Conservation (phyloP, 129 eudicot species). For the Flaveria ramosissima region DNA sequence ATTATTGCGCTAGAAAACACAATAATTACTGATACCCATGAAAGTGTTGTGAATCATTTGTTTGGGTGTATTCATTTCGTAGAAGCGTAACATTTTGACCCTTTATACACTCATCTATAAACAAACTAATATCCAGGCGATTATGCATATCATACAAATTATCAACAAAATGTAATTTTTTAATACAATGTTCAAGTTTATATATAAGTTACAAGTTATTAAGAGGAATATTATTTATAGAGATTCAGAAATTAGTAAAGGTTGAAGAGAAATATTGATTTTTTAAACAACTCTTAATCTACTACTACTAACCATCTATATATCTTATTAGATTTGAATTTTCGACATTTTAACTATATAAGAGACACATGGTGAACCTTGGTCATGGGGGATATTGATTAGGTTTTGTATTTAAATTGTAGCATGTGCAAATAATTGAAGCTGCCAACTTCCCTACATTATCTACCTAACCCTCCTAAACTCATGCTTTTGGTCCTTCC, state of each 20-base stretch:
- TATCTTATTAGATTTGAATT: too few relatives aligned
- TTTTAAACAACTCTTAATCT: too few relatives aligned
- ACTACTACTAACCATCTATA: too few relatives aligned
- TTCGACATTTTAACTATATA: too few relatives aligned
- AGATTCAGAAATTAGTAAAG: too few relatives aligned
- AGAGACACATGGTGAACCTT: too few relatives aligned
- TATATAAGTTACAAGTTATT: slow-evolving; percentile 7
- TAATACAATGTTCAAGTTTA: neutral
- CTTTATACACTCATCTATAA: neutral
- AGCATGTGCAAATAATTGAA: slow-evolving; percentile 60
- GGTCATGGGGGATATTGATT: too few relatives aligned
- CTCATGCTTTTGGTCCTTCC: slow-evolving; percentile 40
- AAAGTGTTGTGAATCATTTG: neutral
- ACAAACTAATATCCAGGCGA: neutral
- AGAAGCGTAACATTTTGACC: neutral
- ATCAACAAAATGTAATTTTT: neutral
- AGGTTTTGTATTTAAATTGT: neutral
- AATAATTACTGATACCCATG: neutral
- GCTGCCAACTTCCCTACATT: slow-evolving; percentile 33
- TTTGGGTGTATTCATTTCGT: neutral
- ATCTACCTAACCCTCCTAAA: slow-evolving; percentile 42
- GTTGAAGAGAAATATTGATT: too few relatives aligned
- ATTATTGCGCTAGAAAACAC: neutral
- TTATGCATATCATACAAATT: neutral
- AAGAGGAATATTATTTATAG: neutral